Conservation (phyloP, 2,329 filamentous ascomycete genomes). For the Verruconis gallopava region DNA sequence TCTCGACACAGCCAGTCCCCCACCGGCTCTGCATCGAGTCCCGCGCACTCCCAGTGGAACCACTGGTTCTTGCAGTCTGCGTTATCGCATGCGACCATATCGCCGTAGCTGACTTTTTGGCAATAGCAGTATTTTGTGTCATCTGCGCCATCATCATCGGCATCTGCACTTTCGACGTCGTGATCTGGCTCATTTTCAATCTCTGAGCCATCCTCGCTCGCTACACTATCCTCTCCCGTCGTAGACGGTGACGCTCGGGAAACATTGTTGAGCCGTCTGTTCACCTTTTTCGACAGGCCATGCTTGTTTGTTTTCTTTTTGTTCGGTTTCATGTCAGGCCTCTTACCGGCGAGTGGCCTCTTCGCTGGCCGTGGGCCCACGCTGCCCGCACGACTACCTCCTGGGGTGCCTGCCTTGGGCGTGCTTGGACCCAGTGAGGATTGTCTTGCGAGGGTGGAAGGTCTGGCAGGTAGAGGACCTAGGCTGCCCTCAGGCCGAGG, state of each 20-base stretch:
- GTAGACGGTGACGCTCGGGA: slow-evolving; percentile 28
- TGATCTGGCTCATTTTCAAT: slow-evolving; percentile 30
- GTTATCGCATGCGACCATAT: slow-evolving; percentile 86
- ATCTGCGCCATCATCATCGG: slow-evolving; percentile 62
- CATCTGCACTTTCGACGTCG: slow-evolving; percentile 34
- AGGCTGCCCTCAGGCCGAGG: slow-evolving; percentile 42
- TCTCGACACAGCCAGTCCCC: slow-evolving; percentile 38
- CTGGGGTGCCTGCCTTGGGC: slow-evolving; percentile 44
- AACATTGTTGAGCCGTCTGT: slow-evolving; percentile 23
- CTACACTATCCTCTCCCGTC: slow-evolving; percentile 33
- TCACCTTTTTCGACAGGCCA: slow-evolving; percentile 20
- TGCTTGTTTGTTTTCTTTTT: slow-evolving; percentile 18
- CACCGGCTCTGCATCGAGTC: slow-evolving; percentile 35
- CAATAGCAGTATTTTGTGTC: slow-evolving; percentile 70
- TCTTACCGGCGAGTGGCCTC: slow-evolving; percentile 8
- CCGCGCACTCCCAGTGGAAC: slow-evolving; percentile 65
- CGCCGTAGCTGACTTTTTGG: slow-evolving; percentile 70
- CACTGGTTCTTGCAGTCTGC: slow-evolving; percentile 69
- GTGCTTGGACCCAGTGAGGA: slow-evolving; percentile 51
- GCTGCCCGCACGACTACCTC: slow-evolving; percentile 43
- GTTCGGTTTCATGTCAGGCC: background rate
- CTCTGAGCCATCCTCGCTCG: slow-evolving; percentile 41
- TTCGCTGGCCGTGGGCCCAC: slow-evolving; percentile 37
- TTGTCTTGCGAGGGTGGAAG: slow-evolving; percentile 42
- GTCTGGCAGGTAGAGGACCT: slow-evolving; percentile 39